phyloP scores from a whole-genome alignment of 2,329 filamentous ascomycete species.

The Penicillium sp. region DNA sequence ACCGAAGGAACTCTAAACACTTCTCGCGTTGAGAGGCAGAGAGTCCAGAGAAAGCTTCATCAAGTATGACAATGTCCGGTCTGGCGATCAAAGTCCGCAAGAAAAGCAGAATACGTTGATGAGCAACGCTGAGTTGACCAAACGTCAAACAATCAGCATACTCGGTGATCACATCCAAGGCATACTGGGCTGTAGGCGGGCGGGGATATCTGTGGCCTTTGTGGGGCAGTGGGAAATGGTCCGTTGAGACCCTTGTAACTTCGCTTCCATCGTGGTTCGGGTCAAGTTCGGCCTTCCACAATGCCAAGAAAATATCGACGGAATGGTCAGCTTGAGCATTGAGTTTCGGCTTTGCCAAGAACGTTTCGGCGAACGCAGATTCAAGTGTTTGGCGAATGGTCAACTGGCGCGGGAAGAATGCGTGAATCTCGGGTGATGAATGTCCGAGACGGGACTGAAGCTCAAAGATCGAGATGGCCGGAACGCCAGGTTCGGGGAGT shows the following conservation, averaged over 20 bases:
- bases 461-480: conserved; percentile 87
- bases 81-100: conserved; percentile 78
- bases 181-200: no score
- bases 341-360: conserved; percentile 69
- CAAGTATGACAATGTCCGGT: conserved; percentile 79
- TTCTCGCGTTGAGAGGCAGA: conserved; percentile 80
- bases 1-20: conserved; percentile 76
- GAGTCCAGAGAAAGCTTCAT: conserved; percentile 88
- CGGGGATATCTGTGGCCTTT: background rate
- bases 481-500: conserved; percentile 69
- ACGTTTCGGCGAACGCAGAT: conserved; percentile 89
- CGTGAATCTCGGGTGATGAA: conserved; percentile 90
- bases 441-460: conserved; percentile 88
- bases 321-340: conserved; percentile 57
- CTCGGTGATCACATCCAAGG: conserved; percentile 27
- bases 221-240: conserved; percentile 23
- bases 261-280: conserved; percentile 44
- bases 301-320: conserved; percentile 70
- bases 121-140: conserved; percentile 54
- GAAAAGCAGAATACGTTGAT: conserved; percentile 82
- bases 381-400: conserved; percentile 75
- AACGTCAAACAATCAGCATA: conserved; percentile 82
- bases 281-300: conserved; percentile 79
- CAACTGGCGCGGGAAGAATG: conserved; percentile 81
- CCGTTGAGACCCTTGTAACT: conserved; percentile 16